phyloP scores from a whole-genome alignment of 768 basidiomycete species.

The Tubosaeta sp. region DNA sequence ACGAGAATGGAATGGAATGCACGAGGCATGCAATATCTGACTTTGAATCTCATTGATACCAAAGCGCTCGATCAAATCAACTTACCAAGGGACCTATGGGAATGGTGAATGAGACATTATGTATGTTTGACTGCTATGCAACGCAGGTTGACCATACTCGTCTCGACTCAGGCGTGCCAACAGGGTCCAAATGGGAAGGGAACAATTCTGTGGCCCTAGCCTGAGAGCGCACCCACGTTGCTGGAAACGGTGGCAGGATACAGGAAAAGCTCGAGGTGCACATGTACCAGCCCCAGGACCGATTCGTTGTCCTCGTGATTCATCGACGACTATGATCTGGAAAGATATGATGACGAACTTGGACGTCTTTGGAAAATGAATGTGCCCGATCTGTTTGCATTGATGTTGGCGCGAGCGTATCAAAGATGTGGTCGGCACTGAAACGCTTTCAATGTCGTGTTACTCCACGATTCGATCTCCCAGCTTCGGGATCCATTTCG shows the following conservation, averaged over 20 bases:
- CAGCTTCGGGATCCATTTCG: neutral
- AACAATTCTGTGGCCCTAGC: neutral
- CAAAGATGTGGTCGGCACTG: neutral
- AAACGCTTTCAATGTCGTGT: neutral
- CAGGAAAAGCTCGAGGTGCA: neutral
- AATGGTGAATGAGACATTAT: neutral
- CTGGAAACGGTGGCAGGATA: neutral
- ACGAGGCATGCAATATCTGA: slow-evolving; percentile 5
- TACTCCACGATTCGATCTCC: neutral
- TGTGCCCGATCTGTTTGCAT: neutral
- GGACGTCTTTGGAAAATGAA: neutral
- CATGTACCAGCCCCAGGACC: neutral
- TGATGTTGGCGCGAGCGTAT: neutral
- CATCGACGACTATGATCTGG: neutral
- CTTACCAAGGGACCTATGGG: neutral
- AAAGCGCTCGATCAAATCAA: neutral
- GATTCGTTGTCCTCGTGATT: neutral
- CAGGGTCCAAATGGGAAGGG: neutral
- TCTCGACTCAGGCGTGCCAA: neutral
- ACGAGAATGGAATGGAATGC: slow-evolving; percentile 4
- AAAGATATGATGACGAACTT: neutral
- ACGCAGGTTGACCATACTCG: neutral
- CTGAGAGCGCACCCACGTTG: neutral
- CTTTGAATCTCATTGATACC: slow-evolving; percentile 5
- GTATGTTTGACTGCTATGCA: neutral